A percentile compares a stretch with the other conserved stretches of the same genome.
Evolutionary conservation across 495 filamentous ascomycete genomes (phyloP).

Genomic region (Corynascus novoguineensis): DNA sequence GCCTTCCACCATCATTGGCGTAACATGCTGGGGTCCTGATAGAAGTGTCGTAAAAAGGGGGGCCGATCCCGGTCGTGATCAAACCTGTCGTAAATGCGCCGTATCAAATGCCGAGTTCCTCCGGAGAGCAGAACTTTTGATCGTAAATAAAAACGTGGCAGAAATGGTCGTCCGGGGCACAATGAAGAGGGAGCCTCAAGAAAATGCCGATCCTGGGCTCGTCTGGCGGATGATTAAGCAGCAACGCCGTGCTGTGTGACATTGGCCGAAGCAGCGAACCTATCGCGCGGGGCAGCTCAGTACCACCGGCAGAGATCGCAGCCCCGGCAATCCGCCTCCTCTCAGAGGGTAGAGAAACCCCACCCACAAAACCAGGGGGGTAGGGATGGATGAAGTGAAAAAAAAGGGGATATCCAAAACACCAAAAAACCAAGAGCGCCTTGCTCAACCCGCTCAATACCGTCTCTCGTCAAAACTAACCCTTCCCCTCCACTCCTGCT

Average conservation of each 20-base stretch:
- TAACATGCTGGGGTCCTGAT: not conserved
- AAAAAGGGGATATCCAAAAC: not conserved
- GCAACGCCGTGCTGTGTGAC: not conserved
- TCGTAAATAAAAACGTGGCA: constrained; percentile 5
- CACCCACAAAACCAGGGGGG: not conserved
- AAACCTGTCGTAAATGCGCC: constrained; percentile 8
- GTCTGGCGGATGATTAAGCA: too few species aligned
- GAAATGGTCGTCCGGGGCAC: too few species aligned
- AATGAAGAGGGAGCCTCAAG: too few species aligned
- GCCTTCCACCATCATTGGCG: not conserved
- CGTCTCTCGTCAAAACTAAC: constrained; percentile 13
- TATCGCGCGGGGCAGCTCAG: too few species aligned
- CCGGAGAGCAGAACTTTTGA: constrained; percentile 9
- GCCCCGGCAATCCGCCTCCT: not conserved
- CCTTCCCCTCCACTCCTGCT: constrained; percentile 14
- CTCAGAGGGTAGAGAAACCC: not conserved
- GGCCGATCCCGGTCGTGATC: not conserved
- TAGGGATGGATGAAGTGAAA: too few species aligned
- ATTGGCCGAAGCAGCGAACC: not conserved
- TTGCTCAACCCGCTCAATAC: not conserved
- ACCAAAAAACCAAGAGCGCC: not conserved
- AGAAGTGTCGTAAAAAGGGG: constrained; percentile 3
- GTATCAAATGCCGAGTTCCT: constrained; percentile 7
- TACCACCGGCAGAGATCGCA: too few species aligned
- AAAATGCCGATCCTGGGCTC: too few species aligned